Percentiles rank a stretch among this genome's conserved stretches.
Conservation (phyloP, 495 filamentous ascomycete genomes). For the Penicillium canariense region DNA sequence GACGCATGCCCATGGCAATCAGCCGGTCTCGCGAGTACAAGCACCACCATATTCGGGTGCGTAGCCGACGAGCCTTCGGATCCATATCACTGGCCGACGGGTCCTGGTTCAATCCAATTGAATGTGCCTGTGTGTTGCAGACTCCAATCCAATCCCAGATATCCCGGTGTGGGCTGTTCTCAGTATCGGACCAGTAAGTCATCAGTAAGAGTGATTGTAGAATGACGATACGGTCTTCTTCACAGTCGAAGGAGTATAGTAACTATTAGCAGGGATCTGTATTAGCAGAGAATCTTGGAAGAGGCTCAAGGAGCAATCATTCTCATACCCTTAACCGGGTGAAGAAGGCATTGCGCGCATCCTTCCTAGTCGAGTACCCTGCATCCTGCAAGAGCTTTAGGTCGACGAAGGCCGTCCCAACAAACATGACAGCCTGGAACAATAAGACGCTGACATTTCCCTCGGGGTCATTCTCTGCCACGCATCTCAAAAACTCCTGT, state of each 20-base stretch:
- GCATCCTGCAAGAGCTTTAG: conserved; percentile 62
- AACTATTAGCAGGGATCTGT: conserved; percentile 31
- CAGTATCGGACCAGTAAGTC: conserved; percentile 79
- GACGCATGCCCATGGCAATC: conserved; percentile 80
- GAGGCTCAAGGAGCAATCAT: neutral
- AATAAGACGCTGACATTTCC: conserved; percentile 70
- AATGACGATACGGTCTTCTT: conserved; percentile 74
- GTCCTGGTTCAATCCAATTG: conserved; percentile 76
- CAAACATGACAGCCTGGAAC: conserved; percentile 80
- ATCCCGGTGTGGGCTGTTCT: conserved; percentile 63
- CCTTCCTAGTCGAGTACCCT: conserved; percentile 67
- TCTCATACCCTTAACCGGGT: conserved; percentile 65
- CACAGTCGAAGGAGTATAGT: conserved; percentile 81
- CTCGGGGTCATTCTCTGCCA: conserved; percentile 56
- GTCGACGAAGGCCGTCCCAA: conserved; percentile 72
- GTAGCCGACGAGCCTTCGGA: conserved; percentile 54
- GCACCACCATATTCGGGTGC: conserved; percentile 88
- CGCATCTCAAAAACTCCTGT: conserved; percentile 62
- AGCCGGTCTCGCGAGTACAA: conserved; percentile 86
- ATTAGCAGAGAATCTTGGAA: neutral
- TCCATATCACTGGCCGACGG: conserved; percentile 65
- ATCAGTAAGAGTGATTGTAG: conserved; percentile 77
- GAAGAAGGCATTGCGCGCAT: conserved; percentile 73
- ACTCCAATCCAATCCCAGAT: conserved; percentile 89
- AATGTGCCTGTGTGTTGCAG: conserved; percentile 75